Evolutionary conservation across 768 basidiomycete species (phyloP), one percentile per base, ranked within the genome.

Genomic region (Multifurca ochricompacta): DNA sequence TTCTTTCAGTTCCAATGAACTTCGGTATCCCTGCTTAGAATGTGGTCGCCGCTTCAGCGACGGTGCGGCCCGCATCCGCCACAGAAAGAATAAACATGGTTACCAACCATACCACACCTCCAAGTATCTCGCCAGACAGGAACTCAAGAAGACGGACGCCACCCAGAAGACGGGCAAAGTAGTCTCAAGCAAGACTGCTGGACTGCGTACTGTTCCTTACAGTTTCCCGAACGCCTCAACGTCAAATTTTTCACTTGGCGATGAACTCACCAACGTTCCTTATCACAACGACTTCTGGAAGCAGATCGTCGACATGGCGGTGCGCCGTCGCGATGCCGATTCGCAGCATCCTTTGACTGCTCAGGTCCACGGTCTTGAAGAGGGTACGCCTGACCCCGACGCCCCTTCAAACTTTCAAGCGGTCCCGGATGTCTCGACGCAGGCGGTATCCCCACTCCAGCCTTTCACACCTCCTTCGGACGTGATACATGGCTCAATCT

Each of bases 71-170:
- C 51, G 34, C 21, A 41, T 37, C 32, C 45, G 56, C 10, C 56
- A 57, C 30, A 31, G 50, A 14, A 57, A 52, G 45, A 48, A 1
- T 14, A 1, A 1, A 0, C 56, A 57, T 13, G 40, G 21, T 7
- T 52, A 57, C 27, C n/a, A 36, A n/a, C 56, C 56, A 19, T 36
- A 57, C 10, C 56, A 57, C 28, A 57, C 39, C 14, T 4, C n/a
- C n/a, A 14, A 31, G 3, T 57, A 52, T 19, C 0, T 25, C 11
- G 32, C 30, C 2, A 57, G 27, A 25, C 10, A 16, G 27, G 27
- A 42, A 4, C 31, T 34, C 37, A 46, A 14, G 25, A 32, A 27
- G 16, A 30, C 8, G 10, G 9, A 6, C 8, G 48, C 11, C 7
- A 14, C 2, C 14, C 19, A 47, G 25, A 18, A 21, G n/a, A 3